phyloP scores from a whole-genome alignment of 148 eudicot genomes.

The Silene uniflora region DNA sequence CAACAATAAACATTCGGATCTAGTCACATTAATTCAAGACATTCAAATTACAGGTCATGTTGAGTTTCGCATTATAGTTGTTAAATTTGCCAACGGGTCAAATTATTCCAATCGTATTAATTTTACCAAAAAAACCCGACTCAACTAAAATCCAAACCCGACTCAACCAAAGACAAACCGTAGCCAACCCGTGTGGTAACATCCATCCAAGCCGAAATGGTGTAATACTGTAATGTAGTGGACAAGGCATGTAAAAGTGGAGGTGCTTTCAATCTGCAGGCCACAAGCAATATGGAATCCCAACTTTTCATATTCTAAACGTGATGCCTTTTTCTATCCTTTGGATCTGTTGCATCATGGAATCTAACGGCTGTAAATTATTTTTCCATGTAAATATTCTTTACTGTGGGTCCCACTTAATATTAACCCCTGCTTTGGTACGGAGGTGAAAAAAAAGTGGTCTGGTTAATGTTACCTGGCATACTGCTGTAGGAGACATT shows the following conservation, averaged over 20 bases:
- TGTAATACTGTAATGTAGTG: background rate
- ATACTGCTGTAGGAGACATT: conserved; percentile 18
- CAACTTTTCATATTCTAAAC: background rate
- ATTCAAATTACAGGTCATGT: too few species aligned
- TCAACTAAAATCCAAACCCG: too few species aligned
- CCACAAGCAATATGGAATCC: too few species aligned
- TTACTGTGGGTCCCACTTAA: too few species aligned
- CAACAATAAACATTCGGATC: too few species aligned
- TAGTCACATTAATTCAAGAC: too few species aligned
- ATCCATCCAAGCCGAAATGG: background rate
- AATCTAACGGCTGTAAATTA: conserved; percentile 18
- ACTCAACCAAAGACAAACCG: background rate
- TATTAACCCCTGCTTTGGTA: background rate
- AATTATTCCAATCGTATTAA: too few species aligned
- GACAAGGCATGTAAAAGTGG: conserved; percentile 15
- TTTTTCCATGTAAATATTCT: background rate
- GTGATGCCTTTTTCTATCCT: background rate
- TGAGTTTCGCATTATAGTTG: too few species aligned
- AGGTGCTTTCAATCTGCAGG: conserved; percentile 21
- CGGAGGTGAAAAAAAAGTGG: background rate
- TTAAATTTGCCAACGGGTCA: too few species aligned
- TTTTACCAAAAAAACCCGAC: too few species aligned
- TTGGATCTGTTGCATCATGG: background rate
- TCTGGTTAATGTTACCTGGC: conserved; percentile 1
- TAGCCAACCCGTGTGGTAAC: background rate